Conservation (phyloP, 495 filamentous ascomycete genomes). For the Podospora pseudopauciseta region DNA sequence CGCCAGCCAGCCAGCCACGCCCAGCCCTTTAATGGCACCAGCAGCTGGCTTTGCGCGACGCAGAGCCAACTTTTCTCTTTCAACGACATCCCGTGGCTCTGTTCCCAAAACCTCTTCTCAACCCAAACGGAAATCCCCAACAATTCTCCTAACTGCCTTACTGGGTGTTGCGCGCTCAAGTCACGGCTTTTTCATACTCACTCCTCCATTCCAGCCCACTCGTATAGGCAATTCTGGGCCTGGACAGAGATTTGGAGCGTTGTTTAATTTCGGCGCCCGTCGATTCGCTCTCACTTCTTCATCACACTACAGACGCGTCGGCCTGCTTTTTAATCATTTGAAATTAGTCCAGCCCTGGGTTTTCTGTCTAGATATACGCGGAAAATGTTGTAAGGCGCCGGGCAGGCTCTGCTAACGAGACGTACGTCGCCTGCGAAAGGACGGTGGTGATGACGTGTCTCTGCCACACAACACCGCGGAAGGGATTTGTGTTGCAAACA, state of each 20-base stretch:
- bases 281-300: slow-evolving; percentile 14
- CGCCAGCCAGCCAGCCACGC: neutral
- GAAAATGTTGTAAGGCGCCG: slow-evolving; percentile 28
- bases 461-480: slow-evolving; percentile 19
- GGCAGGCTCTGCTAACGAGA: slow-evolving; percentile 17
- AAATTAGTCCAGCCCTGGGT: slow-evolving; percentile 13
- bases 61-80: slow-evolving; percentile 31
- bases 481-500: slow-evolving; percentile 17
- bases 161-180: slow-evolving; percentile 5
- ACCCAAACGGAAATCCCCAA: slow-evolving; percentile 14
- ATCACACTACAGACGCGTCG: slow-evolving; percentile 15
- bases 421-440: slow-evolving; percentile 16
- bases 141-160: slow-evolving; percentile 12
- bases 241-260: slow-evolving; percentile 14
- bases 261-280: slow-evolving; percentile 14
- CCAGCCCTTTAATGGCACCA: slow-evolving; percentile 26
- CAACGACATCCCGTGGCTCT: slow-evolving; percentile 22
- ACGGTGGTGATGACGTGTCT: slow-evolving; percentile 28
- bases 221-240: slow-evolving; percentile 22
- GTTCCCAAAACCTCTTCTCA: slow-evolving; percentile 11
- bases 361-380: slow-evolving; percentile 25
- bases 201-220: slow-evolving; percentile 9
- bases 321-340: slow-evolving; percentile 25
- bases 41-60: slow-evolving; percentile 45
- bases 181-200: slow-evolving; percentile 10